Percentiles rank a stretch among this genome's conserved stretches.
Evolutionary conservation across 1,284 basidiomycete species (phyloP).

Genomic region (Omphalotus olearius): DNA sequence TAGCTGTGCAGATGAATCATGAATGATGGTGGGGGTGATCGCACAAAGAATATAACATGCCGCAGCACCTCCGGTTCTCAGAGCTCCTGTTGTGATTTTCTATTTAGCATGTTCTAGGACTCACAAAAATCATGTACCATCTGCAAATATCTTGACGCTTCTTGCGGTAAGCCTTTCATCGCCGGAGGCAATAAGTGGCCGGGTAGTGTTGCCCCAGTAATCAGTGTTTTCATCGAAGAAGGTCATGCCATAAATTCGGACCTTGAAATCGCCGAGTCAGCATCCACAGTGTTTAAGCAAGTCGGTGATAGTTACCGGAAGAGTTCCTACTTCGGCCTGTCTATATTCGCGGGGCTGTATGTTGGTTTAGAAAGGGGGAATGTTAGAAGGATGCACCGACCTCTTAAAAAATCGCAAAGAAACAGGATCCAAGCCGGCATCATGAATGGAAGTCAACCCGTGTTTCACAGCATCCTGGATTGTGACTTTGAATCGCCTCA

Average conservation of each 20-base stretch:
- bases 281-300: constrained; percentile 7
- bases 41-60: constrained; percentile 37
- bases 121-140: constrained; percentile 43
- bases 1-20: constrained; percentile 37
- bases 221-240: constrained; percentile 62
- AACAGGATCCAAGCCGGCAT: constrained; percentile 68
- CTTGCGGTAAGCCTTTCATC: constrained; percentile 66
- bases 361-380: constrained; percentile 2
- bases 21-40: constrained; percentile 1
- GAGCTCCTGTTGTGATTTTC: constrained; percentile 53
- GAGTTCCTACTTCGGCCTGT: constrained; percentile 50
- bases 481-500: constrained; percentile 59
- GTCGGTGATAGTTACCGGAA: constrained; percentile 49
- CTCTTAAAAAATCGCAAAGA: constrained; percentile 73
- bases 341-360: constrained; percentile 29
- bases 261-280: constrained; percentile 30
- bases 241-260: constrained; percentile 72
- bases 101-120: not conserved
- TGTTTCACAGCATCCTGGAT: constrained; percentile 63
- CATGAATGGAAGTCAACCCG: constrained; percentile 81
- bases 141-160: constrained; percentile 88
- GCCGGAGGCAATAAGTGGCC: constrained; percentile 51
- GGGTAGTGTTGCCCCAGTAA: constrained; percentile 74
- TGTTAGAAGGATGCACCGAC: constrained; percentile 31
- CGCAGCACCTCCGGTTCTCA: constrained; percentile 88